Evolutionary conservation across 768 basidiomycete species (phyloP).

Genomic region (Cystobasidium ongulense): DNA sequence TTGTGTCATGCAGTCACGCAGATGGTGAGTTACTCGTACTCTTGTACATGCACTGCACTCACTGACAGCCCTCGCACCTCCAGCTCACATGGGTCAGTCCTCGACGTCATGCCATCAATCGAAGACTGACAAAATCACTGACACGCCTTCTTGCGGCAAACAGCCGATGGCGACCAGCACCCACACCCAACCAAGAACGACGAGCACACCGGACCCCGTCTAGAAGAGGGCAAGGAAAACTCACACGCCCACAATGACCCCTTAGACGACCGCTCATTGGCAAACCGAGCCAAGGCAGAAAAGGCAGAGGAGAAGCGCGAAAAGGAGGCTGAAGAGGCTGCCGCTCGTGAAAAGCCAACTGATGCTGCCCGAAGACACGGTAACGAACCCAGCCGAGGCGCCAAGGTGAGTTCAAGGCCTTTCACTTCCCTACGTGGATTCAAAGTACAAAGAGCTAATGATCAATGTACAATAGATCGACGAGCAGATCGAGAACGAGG

Average conservation of each 20-base stretch:
- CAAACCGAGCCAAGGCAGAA: constrained; percentile 21
- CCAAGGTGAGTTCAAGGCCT: neutral
- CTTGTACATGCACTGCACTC: neutral
- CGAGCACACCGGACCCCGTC: constrained; percentile 24
- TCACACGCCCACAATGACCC: constrained; percentile 16
- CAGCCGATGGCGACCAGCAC: constrained; percentile 32
- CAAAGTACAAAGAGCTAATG: neutral
- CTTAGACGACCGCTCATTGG: neutral
- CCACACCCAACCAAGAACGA: constrained; percentile 24
- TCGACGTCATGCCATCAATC: neutral
- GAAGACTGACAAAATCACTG: neutral
- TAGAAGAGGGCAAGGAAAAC: constrained; percentile 9
- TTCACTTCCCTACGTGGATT: neutral
- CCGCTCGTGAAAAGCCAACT: neutral
- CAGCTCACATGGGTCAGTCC: constrained; percentile 27
- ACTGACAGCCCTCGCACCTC: neutral
- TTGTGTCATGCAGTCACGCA: constrained; percentile 6
- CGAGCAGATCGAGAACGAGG: constrained; percentile 12
- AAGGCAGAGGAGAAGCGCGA: constrained; percentile 10
- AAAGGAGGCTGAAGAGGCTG: neutral
- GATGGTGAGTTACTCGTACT: constrained; percentile 3
- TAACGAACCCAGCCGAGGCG: constrained; percentile 26
- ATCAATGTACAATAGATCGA: constrained; percentile 8
- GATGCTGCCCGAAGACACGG: constrained; percentile 16
- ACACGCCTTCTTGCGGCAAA: neutral